These are phyloP conservation scores for Zygosaccharomyces sapae DNA, from an alignment of 1,139 yeast genomes.

Conservation along the genomic window DNA sequence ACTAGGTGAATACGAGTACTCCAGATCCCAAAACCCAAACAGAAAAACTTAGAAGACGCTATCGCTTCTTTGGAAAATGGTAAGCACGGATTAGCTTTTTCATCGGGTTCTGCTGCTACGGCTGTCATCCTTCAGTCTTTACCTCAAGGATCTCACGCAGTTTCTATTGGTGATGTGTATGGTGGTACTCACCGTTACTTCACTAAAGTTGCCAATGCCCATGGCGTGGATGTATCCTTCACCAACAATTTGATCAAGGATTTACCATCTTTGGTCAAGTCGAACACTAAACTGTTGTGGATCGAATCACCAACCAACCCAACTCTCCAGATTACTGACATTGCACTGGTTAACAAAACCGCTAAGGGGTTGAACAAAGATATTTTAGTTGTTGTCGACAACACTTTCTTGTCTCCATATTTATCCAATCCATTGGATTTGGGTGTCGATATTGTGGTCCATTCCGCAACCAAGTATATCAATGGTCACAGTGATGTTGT, in stretches of 20 bases:
- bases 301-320: constrained; percentile 89
- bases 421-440: constrained; percentile 75
- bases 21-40: constrained; percentile 86
- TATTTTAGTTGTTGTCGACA: constrained; percentile 74
- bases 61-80: constrained; percentile 79
- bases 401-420: constrained; percentile 93
- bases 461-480: constrained; percentile 86
- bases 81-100: constrained; percentile 71
- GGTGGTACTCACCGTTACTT: constrained; percentile 93
- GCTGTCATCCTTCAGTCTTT: constrained; percentile 73
- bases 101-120: constrained; percentile 86
- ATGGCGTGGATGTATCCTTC: constrained; percentile 69
- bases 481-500: constrained; percentile 93
- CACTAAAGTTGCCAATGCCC: constrained; percentile 78
- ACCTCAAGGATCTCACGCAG: constrained; percentile 68
- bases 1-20: constrained; percentile 76
- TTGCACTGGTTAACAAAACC: constrained; percentile 52
- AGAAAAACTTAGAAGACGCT: constrained; percentile 75
- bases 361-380: constrained; percentile 46
- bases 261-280: constrained; percentile 50
- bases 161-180: constrained; percentile 83
- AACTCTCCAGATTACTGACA: constrained; percentile 72
- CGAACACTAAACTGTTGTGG: constrained; percentile 77
- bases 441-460: constrained; percentile 86
- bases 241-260: constrained; percentile 62